Evolutionary conservation across 1,284 basidiomycete genomes (phyloP).

Genomic region (Ustanciosporium gigantosporum): DNA sequence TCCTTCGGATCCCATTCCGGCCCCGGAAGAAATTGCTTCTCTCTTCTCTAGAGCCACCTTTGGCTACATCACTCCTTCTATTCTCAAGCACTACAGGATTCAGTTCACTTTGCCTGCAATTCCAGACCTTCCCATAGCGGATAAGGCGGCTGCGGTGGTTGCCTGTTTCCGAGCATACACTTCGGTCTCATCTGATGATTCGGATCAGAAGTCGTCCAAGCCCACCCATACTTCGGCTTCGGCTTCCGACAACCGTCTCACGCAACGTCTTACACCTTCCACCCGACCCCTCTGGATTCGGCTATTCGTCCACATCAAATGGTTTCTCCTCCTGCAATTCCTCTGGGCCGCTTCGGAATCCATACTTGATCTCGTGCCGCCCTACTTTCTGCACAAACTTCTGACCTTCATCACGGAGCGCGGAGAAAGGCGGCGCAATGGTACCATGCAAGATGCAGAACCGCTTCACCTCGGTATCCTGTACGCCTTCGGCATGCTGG

Average conservation of each 20-base stretch:
- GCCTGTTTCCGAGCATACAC: constrained; percentile 51
- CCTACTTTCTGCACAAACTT: constrained; percentile 64
- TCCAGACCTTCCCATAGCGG: constrained; percentile 65
- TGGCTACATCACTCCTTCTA: constrained; percentile 56
- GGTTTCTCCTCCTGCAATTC: constrained; percentile 56
- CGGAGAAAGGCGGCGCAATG: constrained; percentile 22
- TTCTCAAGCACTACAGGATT: constrained; percentile 63
- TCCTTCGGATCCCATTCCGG: constrained; percentile 30
- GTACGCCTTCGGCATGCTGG: constrained; percentile 65
- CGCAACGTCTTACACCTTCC: constrained; percentile 50
- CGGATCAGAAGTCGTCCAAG: too few relatives aligned
- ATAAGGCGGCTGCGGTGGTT: constrained; percentile 63
- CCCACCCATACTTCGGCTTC: neutral
- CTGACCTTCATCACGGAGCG: constrained; percentile 62
- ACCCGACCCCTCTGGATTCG: constrained; percentile 57
- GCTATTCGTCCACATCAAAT: constrained; percentile 61
- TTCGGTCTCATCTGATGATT: constrained; percentile 14
- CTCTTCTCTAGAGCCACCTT: constrained; percentile 53
- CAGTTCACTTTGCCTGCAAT: constrained; percentile 63
- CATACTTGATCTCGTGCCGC: constrained; percentile 63
- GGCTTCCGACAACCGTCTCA: constrained; percentile 13
- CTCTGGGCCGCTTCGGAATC: constrained; percentile 63
- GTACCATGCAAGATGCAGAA: constrained; percentile 10
- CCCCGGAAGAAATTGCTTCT: constrained; percentile 54
- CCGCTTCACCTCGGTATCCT: constrained; percentile 65